phyloP scores from a whole-genome alignment of 345 rosid species.

The Cardamine occulta region DNA sequence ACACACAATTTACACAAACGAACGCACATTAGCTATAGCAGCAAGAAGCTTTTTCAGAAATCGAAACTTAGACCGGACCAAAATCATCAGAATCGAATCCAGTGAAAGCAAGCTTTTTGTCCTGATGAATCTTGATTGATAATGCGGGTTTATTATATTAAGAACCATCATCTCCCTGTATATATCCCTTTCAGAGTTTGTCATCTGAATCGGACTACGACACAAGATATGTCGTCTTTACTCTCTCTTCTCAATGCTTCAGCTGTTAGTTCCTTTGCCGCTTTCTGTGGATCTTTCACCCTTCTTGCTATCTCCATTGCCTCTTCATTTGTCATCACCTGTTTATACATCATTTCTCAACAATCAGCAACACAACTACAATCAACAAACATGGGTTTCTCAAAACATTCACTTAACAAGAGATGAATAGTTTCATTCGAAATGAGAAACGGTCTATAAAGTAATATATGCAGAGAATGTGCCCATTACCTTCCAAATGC shows the following conservation, averaged over 20 bases:
- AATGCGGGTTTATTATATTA: conserved; percentile 31
- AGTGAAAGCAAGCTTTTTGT: conserved; percentile 28
- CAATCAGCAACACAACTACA: background rate
- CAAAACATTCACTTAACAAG: background rate
- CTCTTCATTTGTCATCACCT: conserved; percentile 84
- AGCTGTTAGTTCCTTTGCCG: conserved; percentile 71
- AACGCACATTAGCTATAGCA: conserved; percentile 38
- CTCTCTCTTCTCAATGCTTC: conserved; percentile 75
- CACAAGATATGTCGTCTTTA: conserved; percentile 83
- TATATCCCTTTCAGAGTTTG: conserved; percentile 30
- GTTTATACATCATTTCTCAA: conserved; percentile 20
- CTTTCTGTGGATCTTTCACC: conserved; percentile 74
- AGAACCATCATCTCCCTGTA: conserved; percentile 37
- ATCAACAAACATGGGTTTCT: background rate
- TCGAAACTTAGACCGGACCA: conserved; percentile 29
- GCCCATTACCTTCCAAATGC: conserved; percentile 77
- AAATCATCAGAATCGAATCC: conserved; percentile 29
- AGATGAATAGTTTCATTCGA: background rate
- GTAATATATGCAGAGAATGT: background rate
- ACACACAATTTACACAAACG: conserved; percentile 43
- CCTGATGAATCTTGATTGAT: conserved; percentile 40
- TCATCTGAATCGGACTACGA: conserved; percentile 70
- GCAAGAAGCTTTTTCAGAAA: conserved; percentile 26
- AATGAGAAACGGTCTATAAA: background rate
- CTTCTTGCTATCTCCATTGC: conserved; percentile 73